Evolutionary conservation across 78 protist species (phyloP).

Genomic region (Blattamonas nauphoetae): DNA sequence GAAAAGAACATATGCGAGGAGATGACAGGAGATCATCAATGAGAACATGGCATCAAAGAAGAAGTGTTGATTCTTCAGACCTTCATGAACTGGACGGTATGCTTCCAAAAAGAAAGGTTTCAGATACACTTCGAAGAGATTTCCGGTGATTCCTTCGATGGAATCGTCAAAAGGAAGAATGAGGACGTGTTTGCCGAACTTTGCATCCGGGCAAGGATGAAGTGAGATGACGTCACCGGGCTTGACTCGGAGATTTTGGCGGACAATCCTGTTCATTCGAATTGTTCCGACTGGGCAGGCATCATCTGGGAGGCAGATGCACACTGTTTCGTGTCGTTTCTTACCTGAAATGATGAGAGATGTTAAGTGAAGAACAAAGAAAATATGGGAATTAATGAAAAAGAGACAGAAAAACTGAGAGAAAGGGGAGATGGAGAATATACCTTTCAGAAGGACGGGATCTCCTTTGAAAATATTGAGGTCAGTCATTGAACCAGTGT

Average conservation of each 20-base stretch:
- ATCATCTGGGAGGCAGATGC: slow-evolving; percentile 85
- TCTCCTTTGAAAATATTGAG: slow-evolving; percentile 64
- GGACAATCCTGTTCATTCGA: slow-evolving; percentile 84
- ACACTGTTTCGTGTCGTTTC: slow-evolving; percentile 86
- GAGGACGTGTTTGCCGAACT: slow-evolving; percentile 71
- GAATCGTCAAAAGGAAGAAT: slow-evolving; percentile 98
- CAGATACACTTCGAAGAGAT: slow-evolving; percentile 91
- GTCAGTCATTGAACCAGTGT: slow-evolving; percentile 57
- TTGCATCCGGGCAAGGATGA: slow-evolving; percentile 71
- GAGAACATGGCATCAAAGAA: neutral
- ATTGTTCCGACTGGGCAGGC: slow-evolving; percentile 69
- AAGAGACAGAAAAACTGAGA: slow-evolving; percentile 67
- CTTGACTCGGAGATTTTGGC: slow-evolving; percentile 75
- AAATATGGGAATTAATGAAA: slow-evolving; percentile 42
- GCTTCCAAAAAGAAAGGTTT: slow-evolving; percentile 97
- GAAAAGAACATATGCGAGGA: neutral
- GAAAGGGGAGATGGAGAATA: no score
- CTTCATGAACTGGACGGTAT: slow-evolving; percentile 97
- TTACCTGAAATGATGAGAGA: slow-evolving; percentile 78
- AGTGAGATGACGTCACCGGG: slow-evolving; percentile 91
- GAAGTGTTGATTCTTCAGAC: slow-evolving; percentile 14
- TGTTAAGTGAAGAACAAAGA: neutral
- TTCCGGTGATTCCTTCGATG: slow-evolving; percentile 94
- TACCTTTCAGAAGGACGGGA: neutral
- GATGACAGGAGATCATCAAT: no score